Evolutionary conservation across 768 basidiomycete genomes (phyloP), one percentile per base, ranked within the genome.

Genomic region (Mycena crocata): DNA sequence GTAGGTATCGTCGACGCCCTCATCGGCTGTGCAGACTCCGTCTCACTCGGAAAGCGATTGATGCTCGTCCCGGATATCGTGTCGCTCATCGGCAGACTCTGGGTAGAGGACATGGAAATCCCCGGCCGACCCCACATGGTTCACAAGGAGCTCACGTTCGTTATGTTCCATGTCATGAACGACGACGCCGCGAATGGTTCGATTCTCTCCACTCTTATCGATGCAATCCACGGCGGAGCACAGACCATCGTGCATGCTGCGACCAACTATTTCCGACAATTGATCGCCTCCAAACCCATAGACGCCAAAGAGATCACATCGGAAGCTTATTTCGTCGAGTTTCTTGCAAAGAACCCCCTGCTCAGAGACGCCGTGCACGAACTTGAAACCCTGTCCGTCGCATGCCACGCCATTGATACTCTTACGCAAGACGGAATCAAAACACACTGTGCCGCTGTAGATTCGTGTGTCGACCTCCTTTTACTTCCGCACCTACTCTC

Each of bases 141-240:
- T n/a, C 65, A 61, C 58, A 55, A 42, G 12, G 65, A 66, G 32
- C 54, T 66, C 28, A 66, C 65, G 5, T 66, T 66, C 21, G n/a
- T 39, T 1, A 61, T 66, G 35, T 66, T 49, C 56, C 58, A 66
- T 31, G 34, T 61, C 35, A 40, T 66, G 58, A 60, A 60, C 48
- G 65, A 52, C 61, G 52, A 60, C 30, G 15, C 52, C 7, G 15
- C 26, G 57, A 39, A 66, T n/a, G 65, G 28, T 14, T 60, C 65
- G 6, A 50, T 56, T 14, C 35, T 56, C 39, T 55, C 58, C 17
- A 66, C 58, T 28, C 46, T 66, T 1, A 26, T 66, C 2, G 46
- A 49, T 28, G 58, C 65, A 9, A 39, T 66, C 44, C 57, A 59
- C 32, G 64, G 64, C 31, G 65, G 65, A 48, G 65, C 65, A 30